Conservation (phyloP, 441 rosid species). For the Manihot esculenta region DNA sequence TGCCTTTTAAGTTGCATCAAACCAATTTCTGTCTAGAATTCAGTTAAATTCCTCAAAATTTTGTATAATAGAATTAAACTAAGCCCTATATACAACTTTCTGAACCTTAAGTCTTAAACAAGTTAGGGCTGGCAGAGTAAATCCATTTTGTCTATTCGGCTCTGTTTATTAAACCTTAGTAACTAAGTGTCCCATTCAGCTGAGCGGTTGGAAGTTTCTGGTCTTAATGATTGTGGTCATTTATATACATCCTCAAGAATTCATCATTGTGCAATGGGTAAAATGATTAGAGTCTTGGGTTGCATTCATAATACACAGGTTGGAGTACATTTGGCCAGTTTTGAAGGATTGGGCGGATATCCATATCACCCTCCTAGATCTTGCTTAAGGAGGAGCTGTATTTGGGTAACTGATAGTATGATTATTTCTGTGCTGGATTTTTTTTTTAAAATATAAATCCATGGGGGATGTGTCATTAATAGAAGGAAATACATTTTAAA, state of each 20-base stretch:
- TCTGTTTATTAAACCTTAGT: background rate
- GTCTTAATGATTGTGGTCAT: background rate
- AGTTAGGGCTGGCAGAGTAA: background rate
- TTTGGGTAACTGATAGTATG: background rate
- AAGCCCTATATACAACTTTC: no score
- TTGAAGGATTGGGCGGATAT: no score
- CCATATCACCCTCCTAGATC: background rate
- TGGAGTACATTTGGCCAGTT: background rate
- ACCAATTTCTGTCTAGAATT: no score
- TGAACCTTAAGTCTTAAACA: background rate
- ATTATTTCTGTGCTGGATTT: no score
- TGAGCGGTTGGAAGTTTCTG: background rate
- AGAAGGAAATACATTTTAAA: background rate
- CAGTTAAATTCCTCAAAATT: no score
- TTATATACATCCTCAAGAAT: background rate
- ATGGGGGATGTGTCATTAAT: slow-evolving; percentile 1
- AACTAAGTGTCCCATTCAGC: no score
- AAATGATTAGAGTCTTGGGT: background rate
- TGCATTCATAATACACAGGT: background rate
- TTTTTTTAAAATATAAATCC: background rate
- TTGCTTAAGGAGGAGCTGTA: background rate
- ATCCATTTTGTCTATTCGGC: background rate
- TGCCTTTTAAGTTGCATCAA: no score
- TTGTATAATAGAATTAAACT: no score
- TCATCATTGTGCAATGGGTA: background rate